phyloP scores from a whole-genome alignment of 116 monocot genomes.

The Posidonia oceanica region DNA sequence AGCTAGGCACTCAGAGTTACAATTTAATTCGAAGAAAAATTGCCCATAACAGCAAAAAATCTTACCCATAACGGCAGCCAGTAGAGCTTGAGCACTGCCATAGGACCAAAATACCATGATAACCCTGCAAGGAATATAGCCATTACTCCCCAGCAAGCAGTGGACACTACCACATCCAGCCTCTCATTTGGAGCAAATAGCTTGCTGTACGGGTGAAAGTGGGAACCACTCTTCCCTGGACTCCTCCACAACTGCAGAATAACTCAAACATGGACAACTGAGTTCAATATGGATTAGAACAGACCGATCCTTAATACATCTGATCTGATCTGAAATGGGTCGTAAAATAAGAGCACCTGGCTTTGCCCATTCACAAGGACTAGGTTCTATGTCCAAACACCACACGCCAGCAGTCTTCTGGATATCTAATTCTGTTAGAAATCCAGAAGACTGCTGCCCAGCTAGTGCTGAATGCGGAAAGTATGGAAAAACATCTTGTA shows the following conservation, averaged over 20 bases:
- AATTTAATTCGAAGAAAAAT: background rate
- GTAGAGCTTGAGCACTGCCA: constrained; percentile 31
- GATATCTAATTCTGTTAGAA: no score
- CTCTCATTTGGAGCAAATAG: constrained; percentile 38
- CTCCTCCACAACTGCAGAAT: constrained; percentile 22
- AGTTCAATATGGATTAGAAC: background rate
- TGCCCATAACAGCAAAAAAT: background rate
- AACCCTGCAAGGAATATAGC: constrained; percentile 13
- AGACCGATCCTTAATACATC: no score
- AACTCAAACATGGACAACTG: background rate
- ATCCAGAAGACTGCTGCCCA: no score
- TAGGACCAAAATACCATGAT: constrained; percentile 9
- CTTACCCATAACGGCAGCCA: constrained; percentile 21
- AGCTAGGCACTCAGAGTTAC: background rate
- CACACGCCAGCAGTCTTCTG: constrained; percentile 14
- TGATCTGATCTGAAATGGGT: background rate
- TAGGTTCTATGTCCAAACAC: constrained; percentile 38
- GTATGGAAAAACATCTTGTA: no score
- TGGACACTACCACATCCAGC: constrained; percentile 21
- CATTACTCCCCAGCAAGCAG: constrained; percentile 36
- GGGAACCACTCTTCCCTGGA: constrained; percentile 48
- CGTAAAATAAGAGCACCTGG: constrained; percentile 22
- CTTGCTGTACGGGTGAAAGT: constrained; percentile 35
- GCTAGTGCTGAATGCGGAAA: no score
- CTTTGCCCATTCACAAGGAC: constrained; percentile 28